Conservation (phyloP, 257 asterid genomes). For the Avicennia marina region DNA sequence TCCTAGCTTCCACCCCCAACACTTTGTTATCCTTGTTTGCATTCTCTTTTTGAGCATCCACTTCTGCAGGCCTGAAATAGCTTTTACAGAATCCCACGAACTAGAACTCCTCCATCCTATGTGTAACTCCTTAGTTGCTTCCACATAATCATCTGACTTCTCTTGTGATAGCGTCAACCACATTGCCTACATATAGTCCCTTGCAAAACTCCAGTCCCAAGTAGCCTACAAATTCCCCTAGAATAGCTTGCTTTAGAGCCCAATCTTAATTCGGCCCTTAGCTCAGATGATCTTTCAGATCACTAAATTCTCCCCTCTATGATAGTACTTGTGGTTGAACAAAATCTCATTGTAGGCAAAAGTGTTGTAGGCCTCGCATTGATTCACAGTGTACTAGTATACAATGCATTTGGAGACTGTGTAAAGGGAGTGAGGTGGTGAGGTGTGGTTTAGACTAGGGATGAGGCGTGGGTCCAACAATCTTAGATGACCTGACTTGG, state of each 20-base stretch:
- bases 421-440: conserved; percentile 96
- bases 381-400: conserved; percentile 96
- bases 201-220: conserved; percentile 93
- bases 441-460: conserved; percentile 81
- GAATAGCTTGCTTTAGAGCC: conserved; percentile 84
- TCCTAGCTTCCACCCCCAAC: conserved; percentile 81
- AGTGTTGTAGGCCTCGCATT: conserved; percentile 82
- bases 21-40: conserved; percentile 71
- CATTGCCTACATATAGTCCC: conserved; percentile 97
- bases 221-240: conserved; percentile 83
- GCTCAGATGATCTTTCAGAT: conserved; percentile 93
- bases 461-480: conserved; percentile 95
- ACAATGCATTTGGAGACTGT: conserved; percentile 93
- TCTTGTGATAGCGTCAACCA: conserved; percentile 99
- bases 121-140: conserved; percentile 94
- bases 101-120: conserved; percentile 84
- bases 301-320: conserved; percentile 93
- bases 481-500: conserved; percentile 95
- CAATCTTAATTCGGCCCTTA: conserved; percentile 82
- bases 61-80: conserved; percentile 85
- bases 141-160: conserved; percentile 89
- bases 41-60: conserved; percentile 82
- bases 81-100: conserved; percentile 69
- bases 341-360: conserved; percentile 90
- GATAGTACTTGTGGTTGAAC: conserved; percentile 86